Evolutionary conservation across 148 eudicot species (phyloP).

Genomic region (Beta vulgaris): DNA sequence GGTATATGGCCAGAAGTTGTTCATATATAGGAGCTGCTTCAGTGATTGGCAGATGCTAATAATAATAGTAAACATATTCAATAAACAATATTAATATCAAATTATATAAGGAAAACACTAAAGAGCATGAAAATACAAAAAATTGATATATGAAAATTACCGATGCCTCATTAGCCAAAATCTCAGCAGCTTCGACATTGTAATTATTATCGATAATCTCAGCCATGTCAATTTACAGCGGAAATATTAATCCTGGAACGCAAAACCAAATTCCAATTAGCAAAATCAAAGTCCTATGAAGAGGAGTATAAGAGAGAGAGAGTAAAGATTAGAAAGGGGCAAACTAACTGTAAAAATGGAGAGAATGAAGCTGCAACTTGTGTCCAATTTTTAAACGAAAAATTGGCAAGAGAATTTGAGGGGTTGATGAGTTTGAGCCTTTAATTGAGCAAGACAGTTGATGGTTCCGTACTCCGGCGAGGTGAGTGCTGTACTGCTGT

Average conservation of each 20-base stretch:
- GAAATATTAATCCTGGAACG: slow-evolving; percentile 10
- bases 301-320: too few relatives aligned
- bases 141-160: slow-evolving; percentile 31
- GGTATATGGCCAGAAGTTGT: slow-evolving; percentile 76
- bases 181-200: slow-evolving; percentile 80
- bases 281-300: neutral
- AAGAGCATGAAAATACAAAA: neutral
- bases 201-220: slow-evolving; percentile 21
- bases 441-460: too few relatives aligned
- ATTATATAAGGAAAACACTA: neutral
- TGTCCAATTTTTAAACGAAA: too few relatives aligned
- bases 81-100: neutral
- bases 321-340: too few relatives aligned
- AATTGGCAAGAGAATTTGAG: too few relatives aligned
- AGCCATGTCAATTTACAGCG: slow-evolving; percentile 7
- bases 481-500: too few relatives aligned
- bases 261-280: neutral
- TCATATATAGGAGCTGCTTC: slow-evolving; percentile 84
- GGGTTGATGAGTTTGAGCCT: too few relatives aligned
- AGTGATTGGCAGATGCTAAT: slow-evolving; percentile 64
- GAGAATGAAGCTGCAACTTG: too few relatives aligned
- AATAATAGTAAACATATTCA: neutral
- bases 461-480: too few relatives aligned
- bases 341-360: too few relatives aligned
- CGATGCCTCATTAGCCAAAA: slow-evolving; percentile 77